Base-by-base conservation (phyloP, 202 grass and related monocot genomes). In the Carex sylvatica region DNA sequence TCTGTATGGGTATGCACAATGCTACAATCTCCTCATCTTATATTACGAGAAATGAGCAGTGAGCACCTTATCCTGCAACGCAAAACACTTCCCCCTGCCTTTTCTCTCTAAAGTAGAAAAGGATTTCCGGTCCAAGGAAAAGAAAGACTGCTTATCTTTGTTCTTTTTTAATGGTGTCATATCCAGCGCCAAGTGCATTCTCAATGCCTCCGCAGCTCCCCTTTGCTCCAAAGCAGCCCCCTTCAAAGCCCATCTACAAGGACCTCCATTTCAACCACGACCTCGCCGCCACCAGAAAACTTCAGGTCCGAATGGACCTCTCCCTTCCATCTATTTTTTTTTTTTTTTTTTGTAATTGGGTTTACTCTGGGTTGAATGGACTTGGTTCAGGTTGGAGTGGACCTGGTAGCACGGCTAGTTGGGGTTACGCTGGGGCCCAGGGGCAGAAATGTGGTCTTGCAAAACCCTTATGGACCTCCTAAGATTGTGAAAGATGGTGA, bases 401-500 rank as follows among this genome's bases (percentile, higher is more conserved):
- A 98, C 79, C 66, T 98, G 77, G 95, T 93, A 70, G 92, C 92
- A 11, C 87, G 88, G 74, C 61, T 98, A 89, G 61, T 98, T 5
- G 95, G 95, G 76, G 95, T 98, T 61, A 98, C 95, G 28, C 83
- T 98, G 84, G 95, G 95, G 1, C 92, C 95, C 14, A 94, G 90
- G 86, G 95, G 95, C 58, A 93, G 92, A 88, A 98, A 98, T 82
- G 95, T 98, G 54, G 92, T 98, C 85, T 83, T 98, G 83, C 79
- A 89, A 56, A 98, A 91, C 80, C 94, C 94, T 82, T 98, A 94
- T 72, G 92, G 95, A 63, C 95, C 92, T 85, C 95, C 90, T 16
- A 98, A 91, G 87, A 98, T 98, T 63, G 88, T 95, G 72, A 98
- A 98, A 68, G 92, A 98, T 10, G 92, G 95, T 51, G 92, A 98